Evolutionary conservation across 2,329 filamentous ascomycete genomes (phyloP), one percentile per base, ranked within the genome.

Genomic region (Arthrobotrys entomopaga): DNA sequence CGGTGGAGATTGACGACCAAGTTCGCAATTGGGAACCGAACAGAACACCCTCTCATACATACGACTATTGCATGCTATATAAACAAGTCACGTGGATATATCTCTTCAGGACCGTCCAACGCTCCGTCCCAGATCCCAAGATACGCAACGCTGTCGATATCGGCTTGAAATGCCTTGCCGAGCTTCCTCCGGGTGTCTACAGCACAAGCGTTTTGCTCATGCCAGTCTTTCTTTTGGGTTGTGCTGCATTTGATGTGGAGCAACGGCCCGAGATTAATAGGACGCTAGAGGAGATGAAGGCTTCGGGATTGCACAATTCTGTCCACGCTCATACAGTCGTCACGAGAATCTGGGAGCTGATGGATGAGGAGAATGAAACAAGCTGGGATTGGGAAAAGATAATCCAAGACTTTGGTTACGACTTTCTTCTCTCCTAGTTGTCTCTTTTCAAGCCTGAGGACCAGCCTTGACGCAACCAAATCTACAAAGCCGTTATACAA

Each of bases 1-100:
- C 91, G 0, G 88, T 90, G 4, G 87, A 89, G 60, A 93, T 97
- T 78, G 90, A 96, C 77, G 86, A 86, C 13, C 88, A 87, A 3
- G 89, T 97, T 60, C 86, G 88, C 4, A 85, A 87, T 13, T 97
- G 93, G 93, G 85, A 86, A 22, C 69, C 91, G 1, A 83, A 82
- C 0, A 85, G 87, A 69, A 78, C 82, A 10, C 81, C 40, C 19
- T 34, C 83, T 1, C 83, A 84, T 48, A 84, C 84, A 3, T 82
- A 85, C 3, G 84, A 82, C 34, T 83, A 87, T 50, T 86, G 86
- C 0, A 85, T 88, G 80, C 81, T 88, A 4, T 89, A 89, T 79
- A 83, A 86, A 11, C 87, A 88, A 78, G 87, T 86, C 49, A 87
- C 86, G 5, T 88, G 87, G 86, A 85, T 88, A 10, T 89, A 88